phyloP scores from a whole-genome alignment of 2,329 filamentous ascomycete species.

The Colletotrichum tamarilloi region DNA sequence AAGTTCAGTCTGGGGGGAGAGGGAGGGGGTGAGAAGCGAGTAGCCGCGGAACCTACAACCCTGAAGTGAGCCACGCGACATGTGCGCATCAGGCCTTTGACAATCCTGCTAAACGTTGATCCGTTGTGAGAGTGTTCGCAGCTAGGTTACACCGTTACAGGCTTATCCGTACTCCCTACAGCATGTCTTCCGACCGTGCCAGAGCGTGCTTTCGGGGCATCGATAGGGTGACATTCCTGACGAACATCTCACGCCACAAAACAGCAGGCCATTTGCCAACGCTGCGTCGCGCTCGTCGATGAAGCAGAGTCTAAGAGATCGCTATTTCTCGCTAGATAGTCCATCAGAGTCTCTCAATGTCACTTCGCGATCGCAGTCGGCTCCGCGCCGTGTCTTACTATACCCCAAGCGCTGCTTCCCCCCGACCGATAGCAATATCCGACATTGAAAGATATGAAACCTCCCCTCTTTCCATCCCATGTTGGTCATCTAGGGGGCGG shows the following conservation, averaged over 20 bases:
- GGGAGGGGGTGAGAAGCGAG: not conserved
- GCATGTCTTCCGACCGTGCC: not conserved
- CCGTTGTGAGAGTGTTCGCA: not conserved
- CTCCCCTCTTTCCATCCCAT: conserved; percentile 29
- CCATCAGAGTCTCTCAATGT: not conserved
- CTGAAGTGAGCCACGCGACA: conserved; percentile 19
- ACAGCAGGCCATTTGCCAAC: conserved; percentile 3
- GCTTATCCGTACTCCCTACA: not conserved
- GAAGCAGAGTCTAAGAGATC: not conserved
- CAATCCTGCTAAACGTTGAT: conserved; percentile 10
- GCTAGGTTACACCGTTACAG: not conserved
- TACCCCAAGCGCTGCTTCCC: no score
- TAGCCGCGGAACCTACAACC: conserved; percentile 4
- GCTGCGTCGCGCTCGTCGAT: not conserved
- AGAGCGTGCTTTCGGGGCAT: not conserved
- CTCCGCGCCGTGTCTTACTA: conserved; percentile 18
- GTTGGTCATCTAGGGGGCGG: not conserved
- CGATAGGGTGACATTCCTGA: conserved; percentile 1
- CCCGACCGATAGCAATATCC: conserved; percentile 10
- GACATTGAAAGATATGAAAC: conserved; percentile 26
- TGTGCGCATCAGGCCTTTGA: conserved; percentile 12
- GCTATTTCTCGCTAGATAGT: no score
- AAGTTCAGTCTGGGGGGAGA: no score
- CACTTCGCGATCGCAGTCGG: conserved; percentile 21
- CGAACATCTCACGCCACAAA: not conserved